Conservation (phyloP, 2,329 filamentous ascomycete genomes). For the Penicillium sp. region DNA sequence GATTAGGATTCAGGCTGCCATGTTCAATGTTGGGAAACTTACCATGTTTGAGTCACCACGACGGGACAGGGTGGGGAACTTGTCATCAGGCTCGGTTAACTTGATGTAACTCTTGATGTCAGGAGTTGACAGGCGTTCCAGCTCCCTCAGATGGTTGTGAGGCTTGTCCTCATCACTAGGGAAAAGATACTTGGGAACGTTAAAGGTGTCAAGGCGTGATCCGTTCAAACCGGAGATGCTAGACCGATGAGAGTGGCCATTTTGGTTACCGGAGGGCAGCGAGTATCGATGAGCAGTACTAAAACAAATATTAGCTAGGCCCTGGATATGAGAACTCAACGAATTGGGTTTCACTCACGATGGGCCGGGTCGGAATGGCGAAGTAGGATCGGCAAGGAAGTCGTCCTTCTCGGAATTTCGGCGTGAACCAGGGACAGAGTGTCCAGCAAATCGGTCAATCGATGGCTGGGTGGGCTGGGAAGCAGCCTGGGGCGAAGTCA, state of each 20-base stretch:
- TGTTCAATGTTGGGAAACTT: constrained; percentile 31
- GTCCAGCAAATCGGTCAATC: constrained; percentile 68
- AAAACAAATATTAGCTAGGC: constrained; percentile 5
- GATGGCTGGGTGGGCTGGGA: constrained; percentile 51
- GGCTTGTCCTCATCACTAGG: constrained; percentile 71
- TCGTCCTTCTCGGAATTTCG: constrained; percentile 90
- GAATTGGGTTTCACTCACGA: constrained; percentile 62
- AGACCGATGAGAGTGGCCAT: constrained; percentile 30
- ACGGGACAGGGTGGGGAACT: constrained; percentile 68
- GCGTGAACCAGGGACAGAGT: constrained; percentile 80
- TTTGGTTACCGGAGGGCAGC: constrained; percentile 68
- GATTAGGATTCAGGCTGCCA: constrained; percentile 38
- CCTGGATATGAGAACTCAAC: background rate
- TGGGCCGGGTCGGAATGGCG: constrained; percentile 70
- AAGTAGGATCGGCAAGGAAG: constrained; percentile 60
- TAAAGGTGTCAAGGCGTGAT: constrained; percentile 72
- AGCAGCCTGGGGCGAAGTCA: constrained; percentile 70
- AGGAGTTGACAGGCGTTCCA: constrained; percentile 56
- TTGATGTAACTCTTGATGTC: constrained; percentile 68
- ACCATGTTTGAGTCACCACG: constrained; percentile 56
- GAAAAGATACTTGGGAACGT: constrained; percentile 82
- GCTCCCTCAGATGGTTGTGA: constrained; percentile 39
- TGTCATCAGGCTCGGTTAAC: constrained; percentile 73
- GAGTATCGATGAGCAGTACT: constrained; percentile 78
- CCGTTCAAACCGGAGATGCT: constrained; percentile 29